phyloP scores from a whole-genome alignment of 192 early-diverging fungal species.

The Umbelopsis ramanniana region DNA sequence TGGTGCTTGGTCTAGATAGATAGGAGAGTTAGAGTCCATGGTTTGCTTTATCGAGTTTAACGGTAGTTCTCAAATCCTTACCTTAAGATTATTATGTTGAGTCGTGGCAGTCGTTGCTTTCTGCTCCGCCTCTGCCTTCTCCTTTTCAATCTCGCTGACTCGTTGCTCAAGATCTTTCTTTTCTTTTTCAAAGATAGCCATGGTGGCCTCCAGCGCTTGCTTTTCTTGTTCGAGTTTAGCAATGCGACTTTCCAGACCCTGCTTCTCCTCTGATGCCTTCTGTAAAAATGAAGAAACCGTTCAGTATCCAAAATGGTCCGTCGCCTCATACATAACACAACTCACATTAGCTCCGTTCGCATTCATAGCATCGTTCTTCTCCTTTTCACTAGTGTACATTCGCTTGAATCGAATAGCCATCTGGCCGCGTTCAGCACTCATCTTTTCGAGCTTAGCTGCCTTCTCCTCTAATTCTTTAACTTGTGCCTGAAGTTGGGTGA shows the following conservation, averaged over 20 bases:
- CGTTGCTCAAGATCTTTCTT: slow-evolving; percentile 17
- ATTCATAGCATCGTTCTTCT: slow-evolving; percentile 12
- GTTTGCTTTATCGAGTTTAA: not conserved
- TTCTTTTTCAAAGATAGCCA: slow-evolving; percentile 18
- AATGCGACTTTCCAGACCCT: not conserved
- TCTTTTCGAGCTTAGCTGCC: slow-evolving; percentile 19
- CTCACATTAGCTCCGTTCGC: slow-evolving; percentile 8
- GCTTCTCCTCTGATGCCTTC: slow-evolving; percentile 13
- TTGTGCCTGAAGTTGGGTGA: slow-evolving; percentile 2
- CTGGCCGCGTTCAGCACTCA: slow-evolving; percentile 11
- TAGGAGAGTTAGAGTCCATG: not conserved
- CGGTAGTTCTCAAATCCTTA: not conserved
- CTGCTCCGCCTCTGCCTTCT: slow-evolving; percentile 3
- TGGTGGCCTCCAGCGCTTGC: not conserved
- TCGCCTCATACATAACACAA: too few species aligned
- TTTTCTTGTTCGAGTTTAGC: slow-evolving; percentile 17
- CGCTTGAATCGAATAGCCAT: slow-evolving; percentile 18
- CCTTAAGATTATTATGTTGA: slow-evolving; percentile 20
- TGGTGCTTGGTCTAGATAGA: slow-evolving; percentile 15
- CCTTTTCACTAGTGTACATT: slow-evolving; percentile 18
- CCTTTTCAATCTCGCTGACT: not conserved
- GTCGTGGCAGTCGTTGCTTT: not conserved
- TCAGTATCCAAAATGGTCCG: too few species aligned
- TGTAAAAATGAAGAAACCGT: not conserved
- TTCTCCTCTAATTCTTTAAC: slow-evolving; percentile 14